Conservation (phyloP, 2,329 filamentous ascomycete species). For the Sphaerulina musiva region DNA sequence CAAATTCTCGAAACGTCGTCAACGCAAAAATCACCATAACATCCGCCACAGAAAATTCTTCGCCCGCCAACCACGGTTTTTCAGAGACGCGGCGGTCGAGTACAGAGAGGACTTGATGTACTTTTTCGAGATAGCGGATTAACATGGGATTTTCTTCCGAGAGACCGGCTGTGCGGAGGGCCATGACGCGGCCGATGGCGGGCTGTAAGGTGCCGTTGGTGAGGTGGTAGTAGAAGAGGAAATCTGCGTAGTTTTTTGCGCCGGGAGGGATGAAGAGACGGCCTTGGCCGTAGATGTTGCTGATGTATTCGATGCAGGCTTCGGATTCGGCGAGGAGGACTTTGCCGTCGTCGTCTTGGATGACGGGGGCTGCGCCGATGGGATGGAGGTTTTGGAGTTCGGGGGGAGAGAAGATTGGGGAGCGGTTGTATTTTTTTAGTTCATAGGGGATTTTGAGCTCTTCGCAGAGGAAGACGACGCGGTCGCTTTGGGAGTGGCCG, state of each 20-base stretch:
- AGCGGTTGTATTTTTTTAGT: constrained; percentile 43
- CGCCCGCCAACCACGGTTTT: constrained; percentile 53
- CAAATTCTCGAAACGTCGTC: constrained; percentile 50
- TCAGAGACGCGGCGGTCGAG: constrained; percentile 46
- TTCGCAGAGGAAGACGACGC: constrained; percentile 59
- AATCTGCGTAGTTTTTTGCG: constrained; percentile 51
- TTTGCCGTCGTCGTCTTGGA: constrained; percentile 40
- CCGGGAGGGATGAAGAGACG: constrained; percentile 43
- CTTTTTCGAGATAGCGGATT: constrained; percentile 31
- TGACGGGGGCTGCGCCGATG: constrained; percentile 53
- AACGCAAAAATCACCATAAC: constrained; percentile 57
- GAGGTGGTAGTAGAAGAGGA: constrained; percentile 54
- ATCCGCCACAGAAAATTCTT: constrained; percentile 59
- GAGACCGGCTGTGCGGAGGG: constrained; percentile 25
- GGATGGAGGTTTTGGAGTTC: constrained; percentile 35
- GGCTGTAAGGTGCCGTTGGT: constrained; percentile 38
- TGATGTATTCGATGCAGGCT: constrained; percentile 58
- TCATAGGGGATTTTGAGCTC: constrained; percentile 54
- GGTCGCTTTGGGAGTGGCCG: constrained; percentile 54
- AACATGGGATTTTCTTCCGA: constrained; percentile 29
- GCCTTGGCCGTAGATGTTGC: constrained; percentile 48
- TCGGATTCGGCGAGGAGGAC: constrained; percentile 54
- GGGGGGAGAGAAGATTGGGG: constrained; percentile 35
- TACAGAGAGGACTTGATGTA: constrained; percentile 38
- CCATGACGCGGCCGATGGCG: constrained; percentile 31